Conservation (phyloP, 2,329 filamentous ascomycete genomes). For the Penicillium palitans region DNA sequence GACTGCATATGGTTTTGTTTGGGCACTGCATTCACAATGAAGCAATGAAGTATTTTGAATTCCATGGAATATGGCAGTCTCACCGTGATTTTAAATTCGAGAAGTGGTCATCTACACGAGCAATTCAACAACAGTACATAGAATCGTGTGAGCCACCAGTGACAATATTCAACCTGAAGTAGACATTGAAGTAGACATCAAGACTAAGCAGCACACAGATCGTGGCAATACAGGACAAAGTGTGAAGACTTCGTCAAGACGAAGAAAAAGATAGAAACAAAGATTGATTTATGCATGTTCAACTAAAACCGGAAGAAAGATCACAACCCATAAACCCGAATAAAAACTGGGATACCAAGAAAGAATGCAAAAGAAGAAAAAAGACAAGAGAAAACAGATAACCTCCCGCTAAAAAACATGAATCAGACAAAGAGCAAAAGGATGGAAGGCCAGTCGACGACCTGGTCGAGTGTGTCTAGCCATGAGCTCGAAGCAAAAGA, state of each 20-base stretch:
- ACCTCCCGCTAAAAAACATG: conserved; percentile 24
- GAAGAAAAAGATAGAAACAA: not conserved
- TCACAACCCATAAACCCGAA: not conserved
- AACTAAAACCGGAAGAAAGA: not conserved
- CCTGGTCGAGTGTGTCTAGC: not conserved
- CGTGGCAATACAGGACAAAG: not conserved
- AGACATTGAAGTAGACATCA: not conserved
- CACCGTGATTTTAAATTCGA: too few relatives aligned
- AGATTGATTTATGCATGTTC: not conserved
- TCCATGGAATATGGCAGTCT: too few relatives aligned
- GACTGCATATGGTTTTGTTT: too few relatives aligned
- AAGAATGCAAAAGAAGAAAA: conserved; percentile 5
- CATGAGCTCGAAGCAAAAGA: not conserved
- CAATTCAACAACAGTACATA: too few relatives aligned
- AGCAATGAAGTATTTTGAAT: too few relatives aligned
- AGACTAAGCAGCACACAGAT: not conserved
- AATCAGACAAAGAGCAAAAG: not conserved
- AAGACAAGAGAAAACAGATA: conserved; percentile 2
- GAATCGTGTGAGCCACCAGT: too few relatives aligned
- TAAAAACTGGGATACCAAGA: not conserved
- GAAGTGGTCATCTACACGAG: too few relatives aligned
- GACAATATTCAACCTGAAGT: not conserved
- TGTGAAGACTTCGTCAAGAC: not conserved
- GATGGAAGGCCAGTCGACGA: not conserved
- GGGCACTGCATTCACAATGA: too few relatives aligned